A percentile compares a stretch with the other conserved stretches of the same genome.
Conservation (phyloP, 2,329 filamentous ascomycete species). For the Diaporthe citri region DNA sequence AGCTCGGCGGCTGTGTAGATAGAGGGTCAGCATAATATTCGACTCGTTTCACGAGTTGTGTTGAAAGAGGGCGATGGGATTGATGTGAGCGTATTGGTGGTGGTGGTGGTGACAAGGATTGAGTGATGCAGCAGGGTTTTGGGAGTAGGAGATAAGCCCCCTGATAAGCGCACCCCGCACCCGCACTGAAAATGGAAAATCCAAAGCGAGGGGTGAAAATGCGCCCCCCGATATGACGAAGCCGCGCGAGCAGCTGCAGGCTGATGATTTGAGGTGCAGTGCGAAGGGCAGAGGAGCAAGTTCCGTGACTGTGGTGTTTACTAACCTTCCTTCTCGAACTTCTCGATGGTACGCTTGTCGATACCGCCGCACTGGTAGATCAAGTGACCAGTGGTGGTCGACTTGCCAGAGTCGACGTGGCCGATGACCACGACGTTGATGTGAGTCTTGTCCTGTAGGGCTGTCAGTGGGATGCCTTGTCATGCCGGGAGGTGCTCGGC, state of each 20-base stretch:
- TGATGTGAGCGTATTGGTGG: background rate
- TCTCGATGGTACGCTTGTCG: constrained; percentile 99
- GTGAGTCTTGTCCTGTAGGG: constrained; percentile 94
- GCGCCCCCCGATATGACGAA: background rate
- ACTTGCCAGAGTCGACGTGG: constrained; percentile 99
- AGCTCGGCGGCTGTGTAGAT: constrained; percentile 83
- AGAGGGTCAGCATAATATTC: constrained; percentile 38
- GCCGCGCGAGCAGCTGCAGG: constrained; percentile 41
- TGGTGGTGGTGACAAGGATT: background rate
- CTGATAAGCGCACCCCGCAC: constrained; percentile 39
- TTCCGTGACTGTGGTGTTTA: constrained; percentile 40
- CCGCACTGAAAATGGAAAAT: constrained; percentile 39
- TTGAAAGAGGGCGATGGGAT: background rate
- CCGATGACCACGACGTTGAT: constrained; percentile 76
- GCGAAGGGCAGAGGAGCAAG: background rate
- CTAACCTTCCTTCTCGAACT: constrained; percentile 97
- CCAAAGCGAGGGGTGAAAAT: constrained; percentile 35
- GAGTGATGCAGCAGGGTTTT: constrained; percentile 23
- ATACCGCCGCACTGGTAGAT: constrained; percentile 99
- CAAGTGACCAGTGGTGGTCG: constrained; percentile 93
- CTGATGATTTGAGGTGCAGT: background rate
- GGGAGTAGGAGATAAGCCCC: constrained; percentile 30
- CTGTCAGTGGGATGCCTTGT: constrained; percentile 42
- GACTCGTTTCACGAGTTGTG: too few species aligned
- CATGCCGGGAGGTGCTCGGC: background rate